Conservation (phyloP, 1,139 yeast genomes). For the Suhomyces coccinellae region DNA sequence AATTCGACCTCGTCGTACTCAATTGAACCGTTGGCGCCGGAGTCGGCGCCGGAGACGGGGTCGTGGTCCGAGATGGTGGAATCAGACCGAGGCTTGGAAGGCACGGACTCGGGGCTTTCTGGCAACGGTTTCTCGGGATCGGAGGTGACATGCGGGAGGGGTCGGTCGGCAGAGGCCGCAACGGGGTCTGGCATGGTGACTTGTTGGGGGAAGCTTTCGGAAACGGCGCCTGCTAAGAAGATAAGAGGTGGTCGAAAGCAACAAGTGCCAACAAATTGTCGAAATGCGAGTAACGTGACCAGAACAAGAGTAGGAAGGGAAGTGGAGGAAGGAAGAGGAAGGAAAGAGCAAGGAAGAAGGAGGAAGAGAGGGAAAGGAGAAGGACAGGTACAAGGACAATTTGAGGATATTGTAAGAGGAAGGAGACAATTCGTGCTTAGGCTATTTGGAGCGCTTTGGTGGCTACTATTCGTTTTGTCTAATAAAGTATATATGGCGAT, state of each 20-base stretch:
- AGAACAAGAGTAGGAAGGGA: neutral
- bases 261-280: slow-evolving; percentile 8
- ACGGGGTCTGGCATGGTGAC: slow-evolving; percentile 5
- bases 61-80: neutral
- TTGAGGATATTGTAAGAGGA: too few species aligned
- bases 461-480: too few species aligned
- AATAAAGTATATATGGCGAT: too few species aligned
- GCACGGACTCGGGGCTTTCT: neutral
- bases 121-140: neutral
- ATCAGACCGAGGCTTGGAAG: neutral
- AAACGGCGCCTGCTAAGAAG: neutral
- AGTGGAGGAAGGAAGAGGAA: too few species aligned
- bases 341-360: too few species aligned
- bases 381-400: too few species aligned
- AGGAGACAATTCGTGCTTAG: too few species aligned
- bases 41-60: neutral
- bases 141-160: neutral
- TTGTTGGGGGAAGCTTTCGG: neutral
- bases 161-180: slow-evolving; percentile 1
- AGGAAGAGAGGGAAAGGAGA: too few species aligned
- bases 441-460: too few species aligned
- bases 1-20: neutral
- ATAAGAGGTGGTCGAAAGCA: slow-evolving; percentile 5
- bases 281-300: slow-evolving; percentile 5
- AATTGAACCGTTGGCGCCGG: neutral